Evolutionary conservation across 306 rosid genomes (phyloP), one percentile per base, ranked within the genome.

Genomic region (Rubus parviflorus): DNA sequence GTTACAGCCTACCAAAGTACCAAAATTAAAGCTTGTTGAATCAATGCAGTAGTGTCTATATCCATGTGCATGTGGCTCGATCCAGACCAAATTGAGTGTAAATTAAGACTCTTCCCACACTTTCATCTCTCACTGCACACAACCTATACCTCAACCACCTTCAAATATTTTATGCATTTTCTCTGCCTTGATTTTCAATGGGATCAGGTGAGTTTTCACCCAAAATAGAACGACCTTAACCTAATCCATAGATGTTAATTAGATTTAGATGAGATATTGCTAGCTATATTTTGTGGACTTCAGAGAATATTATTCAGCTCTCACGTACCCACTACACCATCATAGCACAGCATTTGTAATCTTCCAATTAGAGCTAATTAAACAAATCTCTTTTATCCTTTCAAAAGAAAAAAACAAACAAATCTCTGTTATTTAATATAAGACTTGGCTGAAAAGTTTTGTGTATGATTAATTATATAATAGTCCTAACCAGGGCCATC

Each of bases 271-370:
- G 52, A 41, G 61, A 54, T 62, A 58, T 73, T 54, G 45, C 12
- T 7, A 40, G n/a, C 7, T 38, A 38, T 80, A 79, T 73, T 83
- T 79, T 86, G 85, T 85, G 67, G 69, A 74, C 42, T 76, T 79
- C 71, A 35, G n/a, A 17, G 6, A 42, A 66, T 11, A 66, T 19
- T 16, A 17, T 65, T 40, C 23, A 41, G 74, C 56, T 43, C 8
- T 17, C 60, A 65, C n/a, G n/a, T n/a, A n/a, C 75, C 82, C 73
- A 75, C 88, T 63, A 6, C 80, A 68, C 68, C 70, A 19, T 53
- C 68, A 43, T 48, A 20, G 19, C 7, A 11, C 3, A 19, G 65
- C 60, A 64, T 30, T 48, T 37, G 63, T 48, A 70, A 57, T 22
- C 63, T 22, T 4, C 63, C 35, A 48, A 35, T 40, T 51, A 35